A percentile compares a stretch with the other conserved stretches of the same genome.
phyloP scores from a whole-genome alignment of 176 grass and related monocot species.

The Dendrocalamus sinicus region DNA sequence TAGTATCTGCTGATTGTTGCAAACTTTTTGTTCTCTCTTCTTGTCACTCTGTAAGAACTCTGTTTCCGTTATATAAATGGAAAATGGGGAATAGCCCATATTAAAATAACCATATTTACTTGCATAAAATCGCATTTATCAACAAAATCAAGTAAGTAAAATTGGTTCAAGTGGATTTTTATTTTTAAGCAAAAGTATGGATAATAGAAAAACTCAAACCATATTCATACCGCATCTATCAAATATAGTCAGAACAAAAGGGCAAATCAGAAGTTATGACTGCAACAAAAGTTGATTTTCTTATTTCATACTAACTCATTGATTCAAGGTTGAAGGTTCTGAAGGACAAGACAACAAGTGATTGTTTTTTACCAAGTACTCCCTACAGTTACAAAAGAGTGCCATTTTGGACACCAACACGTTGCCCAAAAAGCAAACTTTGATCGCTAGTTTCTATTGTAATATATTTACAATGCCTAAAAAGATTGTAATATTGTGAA shows the following conservation, averaged over 20 bases:
- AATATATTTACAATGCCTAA: neutral
- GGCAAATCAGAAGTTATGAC: neutral
- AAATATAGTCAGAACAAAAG: slow-evolving; percentile 25
- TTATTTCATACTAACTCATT: neutral
- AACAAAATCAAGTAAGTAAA: neutral
- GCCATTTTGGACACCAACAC: neutral
- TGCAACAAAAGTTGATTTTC: neutral
- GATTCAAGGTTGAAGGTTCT: neutral
- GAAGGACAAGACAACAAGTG: neutral
- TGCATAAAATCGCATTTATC: neutral
- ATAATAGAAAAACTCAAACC: neutral
- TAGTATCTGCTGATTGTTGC: too few species aligned
- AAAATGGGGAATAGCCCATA: too few species aligned
- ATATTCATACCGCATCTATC: neutral
- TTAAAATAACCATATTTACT: too few species aligned
- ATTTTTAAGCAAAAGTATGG: neutral
- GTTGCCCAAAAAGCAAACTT: neutral
- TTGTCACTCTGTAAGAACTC: too few species aligned
- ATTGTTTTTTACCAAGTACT: neutral
- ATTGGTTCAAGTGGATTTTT: neutral
- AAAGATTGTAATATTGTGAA: neutral
- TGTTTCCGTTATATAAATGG: too few species aligned
- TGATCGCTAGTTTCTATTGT: neutral
- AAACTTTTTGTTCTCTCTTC: too few species aligned
- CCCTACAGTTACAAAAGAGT: neutral